Percentiles rank a stretch among this genome's conserved stretches.
These are phyloP conservation scores for Dactylellina sp. DNA, from an alignment of 2,329 filamentous ascomycete genomes.

Conservation along the genomic window DNA sequence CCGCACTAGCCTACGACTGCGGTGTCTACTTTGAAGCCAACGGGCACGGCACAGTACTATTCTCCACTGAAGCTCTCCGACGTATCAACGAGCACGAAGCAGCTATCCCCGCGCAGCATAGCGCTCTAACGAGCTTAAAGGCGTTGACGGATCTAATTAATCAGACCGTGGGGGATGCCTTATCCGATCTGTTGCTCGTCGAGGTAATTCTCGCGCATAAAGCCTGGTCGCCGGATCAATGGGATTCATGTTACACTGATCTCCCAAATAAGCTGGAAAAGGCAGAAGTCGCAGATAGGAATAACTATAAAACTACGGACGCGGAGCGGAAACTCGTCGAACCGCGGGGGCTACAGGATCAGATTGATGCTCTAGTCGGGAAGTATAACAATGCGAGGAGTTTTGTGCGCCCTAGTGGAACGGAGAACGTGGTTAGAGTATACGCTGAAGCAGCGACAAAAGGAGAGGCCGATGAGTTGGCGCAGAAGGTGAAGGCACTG, in stretches of 20 bases:
- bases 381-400: constrained; percentile 91
- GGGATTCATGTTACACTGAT: constrained; percentile 92
- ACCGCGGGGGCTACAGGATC: constrained; percentile 80
- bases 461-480: constrained; percentile 89
- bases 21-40: constrained; percentile 99
- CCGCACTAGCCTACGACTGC: constrained; percentile 92
- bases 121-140: constrained; percentile 84
- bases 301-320: constrained; percentile 89
- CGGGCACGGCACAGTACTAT: constrained; percentile 95
- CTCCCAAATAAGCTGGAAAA: constrained; percentile 95
- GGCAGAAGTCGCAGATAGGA: constrained; percentile 88
- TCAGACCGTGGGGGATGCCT: constrained; percentile 94
- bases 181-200: constrained; percentile 95
- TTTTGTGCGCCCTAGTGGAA: constrained; percentile 92
- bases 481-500: constrained; percentile 81
- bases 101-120: constrained; percentile 89
- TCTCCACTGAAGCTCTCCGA: constrained; percentile 84
- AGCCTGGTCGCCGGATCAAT: constrained; percentile 87
- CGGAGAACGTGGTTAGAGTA: constrained; percentile 93
- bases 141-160: constrained; percentile 93
- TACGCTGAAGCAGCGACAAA: constrained; percentile 94
- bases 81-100: constrained; percentile 80
- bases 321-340: constrained; percentile 88
- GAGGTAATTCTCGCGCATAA: constrained; percentile 97
- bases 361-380: constrained; percentile 87